Evolutionary conservation across 257 asterid species (phyloP).

Genomic region (Salvia miltiorrhiza): DNA sequence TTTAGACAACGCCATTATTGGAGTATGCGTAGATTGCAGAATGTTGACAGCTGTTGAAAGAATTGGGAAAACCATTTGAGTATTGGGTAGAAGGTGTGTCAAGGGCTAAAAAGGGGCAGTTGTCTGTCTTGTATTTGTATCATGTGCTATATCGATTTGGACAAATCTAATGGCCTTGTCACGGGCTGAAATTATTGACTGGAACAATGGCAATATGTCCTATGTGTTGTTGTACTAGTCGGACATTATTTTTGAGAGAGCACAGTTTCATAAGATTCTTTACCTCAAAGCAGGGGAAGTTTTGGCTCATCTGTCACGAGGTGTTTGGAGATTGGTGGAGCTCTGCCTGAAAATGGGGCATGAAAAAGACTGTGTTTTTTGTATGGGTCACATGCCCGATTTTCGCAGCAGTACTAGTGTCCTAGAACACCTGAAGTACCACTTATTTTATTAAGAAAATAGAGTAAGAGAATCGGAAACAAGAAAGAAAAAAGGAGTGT

Average conservation of each 20-base stretch:
- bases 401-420: background rate
- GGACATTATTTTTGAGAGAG: slow-evolving; percentile 8
- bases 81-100: background rate
- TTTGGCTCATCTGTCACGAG: slow-evolving; percentile 59
- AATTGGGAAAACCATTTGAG: background rate
- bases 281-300: slow-evolving; percentile 30
- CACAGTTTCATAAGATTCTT: slow-evolving; percentile 22
- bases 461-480: background rate
- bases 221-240: slow-evolving; percentile 15
- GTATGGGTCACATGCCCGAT: slow-evolving; percentile 14
- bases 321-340: background rate
- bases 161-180: slow-evolving; percentile 28
- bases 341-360: slow-evolving; percentile 6
- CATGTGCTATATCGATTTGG: slow-evolving; percentile 40
- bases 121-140: background rate
- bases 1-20: background rate
- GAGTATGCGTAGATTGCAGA: background rate
- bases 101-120: slow-evolving; percentile 16
- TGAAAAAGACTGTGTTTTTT: slow-evolving; percentile 2
- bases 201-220: slow-evolving; percentile 17
- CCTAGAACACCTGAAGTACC: slow-evolving; percentile 8
- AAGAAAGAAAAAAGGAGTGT: background rate
- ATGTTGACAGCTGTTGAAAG: slow-evolving; percentile 1
- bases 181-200: slow-evolving; percentile 30
- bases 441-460: background rate